Base-by-base conservation (phyloP, 2,329 filamentous ascomycete species). In the Cladosporium austrohemisphaericum region DNA sequence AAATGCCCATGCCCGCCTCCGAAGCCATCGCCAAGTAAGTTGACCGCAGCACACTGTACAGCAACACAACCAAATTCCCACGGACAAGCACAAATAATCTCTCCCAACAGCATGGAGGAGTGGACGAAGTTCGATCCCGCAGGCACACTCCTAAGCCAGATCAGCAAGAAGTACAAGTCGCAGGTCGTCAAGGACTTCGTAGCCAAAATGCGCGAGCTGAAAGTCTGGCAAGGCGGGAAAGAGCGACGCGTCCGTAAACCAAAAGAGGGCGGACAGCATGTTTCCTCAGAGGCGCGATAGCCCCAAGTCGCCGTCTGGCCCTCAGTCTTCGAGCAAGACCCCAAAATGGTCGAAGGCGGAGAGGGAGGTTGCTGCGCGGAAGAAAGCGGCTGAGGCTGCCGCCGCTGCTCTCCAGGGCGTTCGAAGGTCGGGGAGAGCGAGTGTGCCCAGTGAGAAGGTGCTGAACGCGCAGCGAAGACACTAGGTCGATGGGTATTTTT, bases 41-140 rank as follows among this genome's bases (percentile, higher is more conserved):
- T 3, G 9, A 10, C 23, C 20, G 13, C 3, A n/a, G 2, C 20
- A 11, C 5, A 18, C 6, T 29, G 5, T 7, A 32, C 9, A n/a
- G 36, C 11, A 31, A 1, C 14, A 22, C 8, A 14, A 5, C 5
- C 25, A 20, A 10, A 11, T 28, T 43, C 6, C 14, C n/a, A 25
- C 11, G 25, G 11, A 6, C 32, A 16, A 35, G 5, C 6, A 2
- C 13, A 35, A 5, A 10, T 35, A 19, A 35, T 8, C 4, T 9
- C 6, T 13, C 3, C n/a, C 23, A 4, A 6, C 19, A 47, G 43
- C 16, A 38, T 37, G 32, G 16, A 37, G 4, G 16, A 14, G 11
- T 47, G 43, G 43, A 22, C 20, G 11, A 19, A 46, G 11, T 25
- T 31, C 22, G 32, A 46, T 25, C 22, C 43, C 43, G 16, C 16